Conservation (phyloP, 2,329 filamentous ascomycete genomes). For the Moelleriella libera region DNA sequence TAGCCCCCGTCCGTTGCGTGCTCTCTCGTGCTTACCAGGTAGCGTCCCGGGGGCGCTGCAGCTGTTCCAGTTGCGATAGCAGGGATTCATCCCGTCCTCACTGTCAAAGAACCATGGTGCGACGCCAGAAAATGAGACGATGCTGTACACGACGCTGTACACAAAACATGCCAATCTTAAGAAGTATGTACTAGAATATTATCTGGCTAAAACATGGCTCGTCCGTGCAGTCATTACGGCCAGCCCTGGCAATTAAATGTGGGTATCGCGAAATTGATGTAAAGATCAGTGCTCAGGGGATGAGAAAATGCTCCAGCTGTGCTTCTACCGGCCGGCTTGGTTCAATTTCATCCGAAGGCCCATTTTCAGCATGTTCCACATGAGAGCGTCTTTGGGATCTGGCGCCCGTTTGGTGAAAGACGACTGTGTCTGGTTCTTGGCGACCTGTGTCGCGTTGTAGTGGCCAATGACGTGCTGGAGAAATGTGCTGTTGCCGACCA, state of each 20-base stretch:
- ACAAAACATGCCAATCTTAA: too few relatives aligned
- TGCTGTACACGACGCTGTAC: too few relatives aligned
- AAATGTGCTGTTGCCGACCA: conserved; percentile 24
- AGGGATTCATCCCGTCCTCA: too few relatives aligned
- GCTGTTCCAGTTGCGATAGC: too few relatives aligned
- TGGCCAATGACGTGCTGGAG: conserved; percentile 20
- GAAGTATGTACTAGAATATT: too few relatives aligned
- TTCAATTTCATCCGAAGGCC: conserved; percentile 3
- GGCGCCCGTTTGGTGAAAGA: background rate
- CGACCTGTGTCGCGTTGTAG: conserved; percentile 13
- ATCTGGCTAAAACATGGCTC: too few relatives aligned
- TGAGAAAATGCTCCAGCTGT: background rate
- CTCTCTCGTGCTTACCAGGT: too few relatives aligned
- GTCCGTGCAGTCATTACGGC: background rate
- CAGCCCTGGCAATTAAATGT: background rate
- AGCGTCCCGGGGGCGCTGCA: too few relatives aligned
- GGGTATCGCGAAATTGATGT: background rate
- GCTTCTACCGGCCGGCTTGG: background rate
- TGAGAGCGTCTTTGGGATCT: conserved; percentile 3
- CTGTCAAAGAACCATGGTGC: too few relatives aligned
- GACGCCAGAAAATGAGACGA: too few relatives aligned
- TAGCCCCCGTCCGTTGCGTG: background rate
- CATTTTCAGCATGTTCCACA: conserved; percentile 6
- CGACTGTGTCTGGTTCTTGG: background rate
- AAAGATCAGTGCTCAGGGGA: background rate